Evolutionary conservation across 208 protist genomes (phyloP).

Genomic region (Plasmodiophora brassicae): DNA sequence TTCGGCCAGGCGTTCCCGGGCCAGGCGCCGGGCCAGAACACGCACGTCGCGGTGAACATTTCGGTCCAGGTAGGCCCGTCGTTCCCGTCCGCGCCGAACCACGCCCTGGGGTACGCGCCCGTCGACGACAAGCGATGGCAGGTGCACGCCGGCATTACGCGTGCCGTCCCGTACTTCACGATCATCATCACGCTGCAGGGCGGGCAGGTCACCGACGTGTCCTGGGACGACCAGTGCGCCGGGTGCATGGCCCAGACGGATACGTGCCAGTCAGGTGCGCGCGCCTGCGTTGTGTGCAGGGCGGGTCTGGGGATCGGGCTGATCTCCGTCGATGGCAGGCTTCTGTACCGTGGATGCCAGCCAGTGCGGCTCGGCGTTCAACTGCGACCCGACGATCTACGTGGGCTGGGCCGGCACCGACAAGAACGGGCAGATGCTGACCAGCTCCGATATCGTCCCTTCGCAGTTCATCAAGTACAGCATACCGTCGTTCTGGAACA

Average conservation of each 20-base stretch:
- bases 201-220: neutral
- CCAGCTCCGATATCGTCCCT: neutral
- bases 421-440: neutral
- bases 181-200: neutral
- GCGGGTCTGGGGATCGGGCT: neutral
- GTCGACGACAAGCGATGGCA: too few relatives aligned
- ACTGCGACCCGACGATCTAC: neutral
- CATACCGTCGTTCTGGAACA: neutral
- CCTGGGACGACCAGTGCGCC: neutral
- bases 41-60: too few relatives aligned
- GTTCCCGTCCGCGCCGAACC: too few relatives aligned
- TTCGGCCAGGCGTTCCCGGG: too few relatives aligned
- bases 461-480: neutral
- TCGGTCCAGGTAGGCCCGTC: too few relatives aligned
- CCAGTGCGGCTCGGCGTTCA: neutral
- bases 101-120: too few relatives aligned
- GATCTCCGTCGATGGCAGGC: neutral
- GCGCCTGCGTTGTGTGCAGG: neutral
- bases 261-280: too few relatives aligned
- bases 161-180: neutral
- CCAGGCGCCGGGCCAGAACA: too few relatives aligned
- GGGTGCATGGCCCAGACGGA: too few relatives aligned
- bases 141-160: too few relatives aligned
- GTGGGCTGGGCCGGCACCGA: neutral
- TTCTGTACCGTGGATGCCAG: neutral